Percentiles rank a stretch among this genome's conserved stretches.
phyloP scores from a whole-genome alignment of 2,329 filamentous ascomycete genomes.

The Corynespora cassiicola region DNA sequence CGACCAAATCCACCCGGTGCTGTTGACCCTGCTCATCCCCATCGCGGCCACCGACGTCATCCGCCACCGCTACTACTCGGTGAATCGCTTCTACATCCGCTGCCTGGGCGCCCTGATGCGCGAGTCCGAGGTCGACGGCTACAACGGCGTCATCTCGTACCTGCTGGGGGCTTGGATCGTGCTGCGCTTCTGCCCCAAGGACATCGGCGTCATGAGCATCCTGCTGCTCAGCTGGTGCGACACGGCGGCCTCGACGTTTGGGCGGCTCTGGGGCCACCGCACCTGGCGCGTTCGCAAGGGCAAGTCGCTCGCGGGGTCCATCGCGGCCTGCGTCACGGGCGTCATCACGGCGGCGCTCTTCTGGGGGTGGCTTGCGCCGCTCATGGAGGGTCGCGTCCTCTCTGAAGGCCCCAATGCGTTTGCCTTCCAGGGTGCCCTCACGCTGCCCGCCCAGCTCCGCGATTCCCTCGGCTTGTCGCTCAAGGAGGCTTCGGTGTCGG shows the following conservation, averaged over 20 bases:
- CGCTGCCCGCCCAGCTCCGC: conserved; percentile 68
- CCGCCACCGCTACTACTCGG: conserved; percentile 78
- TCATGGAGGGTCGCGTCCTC: too few species aligned
- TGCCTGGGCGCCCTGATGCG: conserved; percentile 91
- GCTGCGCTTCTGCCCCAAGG: conserved; percentile 88
- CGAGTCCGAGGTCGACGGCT: conserved; percentile 91
- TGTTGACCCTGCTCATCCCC: conserved; percentile 81
- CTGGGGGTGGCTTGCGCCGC: conserved; percentile 84
- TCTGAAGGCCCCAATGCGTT: conserved; percentile 63
- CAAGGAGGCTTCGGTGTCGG: conserved; percentile 68
- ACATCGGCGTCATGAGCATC: conserved; percentile 87
- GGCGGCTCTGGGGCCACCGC: conserved; percentile 85
- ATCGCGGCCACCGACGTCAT: conserved; percentile 83
- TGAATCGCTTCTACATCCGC: conserved; percentile 88
- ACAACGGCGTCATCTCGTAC: conserved; percentile 98
- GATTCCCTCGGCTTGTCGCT: conserved; percentile 67
- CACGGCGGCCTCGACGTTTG: conserved; percentile 94
- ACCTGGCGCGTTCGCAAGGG: conserved; percentile 84
- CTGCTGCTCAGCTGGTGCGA: conserved; percentile 97
- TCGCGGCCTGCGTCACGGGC: conserved; percentile 83
- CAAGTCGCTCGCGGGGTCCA: conserved; percentile 89
- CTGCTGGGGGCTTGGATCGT: conserved; percentile 88
- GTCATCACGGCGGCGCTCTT: conserved; percentile 84
- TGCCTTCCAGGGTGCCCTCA: conserved; percentile 80
- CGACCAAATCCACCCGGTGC: conserved; percentile 78